Conservation (phyloP, 1,284 basidiomycete species). For the Tetrapyrgos nigripes region DNA sequence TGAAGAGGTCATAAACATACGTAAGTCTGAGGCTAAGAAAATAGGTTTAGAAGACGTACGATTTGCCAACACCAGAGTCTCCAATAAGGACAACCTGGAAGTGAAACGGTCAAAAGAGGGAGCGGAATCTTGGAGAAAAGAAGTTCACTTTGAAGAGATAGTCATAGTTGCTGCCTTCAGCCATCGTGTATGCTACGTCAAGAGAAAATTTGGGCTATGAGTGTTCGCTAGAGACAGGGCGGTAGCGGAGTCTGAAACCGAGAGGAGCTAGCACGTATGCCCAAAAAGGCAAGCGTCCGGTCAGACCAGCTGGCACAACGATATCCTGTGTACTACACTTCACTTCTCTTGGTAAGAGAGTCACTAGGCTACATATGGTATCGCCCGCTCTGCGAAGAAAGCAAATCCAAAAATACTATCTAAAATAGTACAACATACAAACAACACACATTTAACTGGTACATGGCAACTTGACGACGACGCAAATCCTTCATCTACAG, state of each 20-base stretch:
- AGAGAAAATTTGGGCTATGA: neutral
- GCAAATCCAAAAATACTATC: too few species aligned
- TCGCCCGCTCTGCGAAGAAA: too few species aligned
- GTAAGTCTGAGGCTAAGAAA: slow-evolving; percentile 22
- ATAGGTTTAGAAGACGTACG: slow-evolving; percentile 57
- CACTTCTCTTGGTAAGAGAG: too few species aligned
- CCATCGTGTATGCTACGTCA: slow-evolving; percentile 53
- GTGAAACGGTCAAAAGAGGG: slow-evolving; percentile 11
- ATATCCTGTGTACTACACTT: too few species aligned
- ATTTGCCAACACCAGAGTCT: slow-evolving; percentile 99
- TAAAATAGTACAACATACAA: too few species aligned
- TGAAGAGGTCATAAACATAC: slow-evolving; percentile 28
- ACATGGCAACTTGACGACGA: too few species aligned
- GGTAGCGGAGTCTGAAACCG: neutral
- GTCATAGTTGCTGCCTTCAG: slow-evolving; percentile 93
- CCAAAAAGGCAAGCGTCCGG: neutral
- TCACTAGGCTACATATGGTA: too few species aligned
- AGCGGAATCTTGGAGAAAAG: slow-evolving; percentile 20
- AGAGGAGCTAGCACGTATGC: neutral
- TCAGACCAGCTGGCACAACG: too few species aligned
- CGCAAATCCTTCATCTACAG: too few species aligned
- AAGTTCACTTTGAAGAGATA: slow-evolving; percentile 91
- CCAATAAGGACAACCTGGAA: slow-evolving; percentile 94
- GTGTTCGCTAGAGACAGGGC: neutral
- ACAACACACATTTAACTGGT: too few species aligned